Conservation (phyloP, 176 grass and related monocot species). For the Themeda triandra region DNA sequence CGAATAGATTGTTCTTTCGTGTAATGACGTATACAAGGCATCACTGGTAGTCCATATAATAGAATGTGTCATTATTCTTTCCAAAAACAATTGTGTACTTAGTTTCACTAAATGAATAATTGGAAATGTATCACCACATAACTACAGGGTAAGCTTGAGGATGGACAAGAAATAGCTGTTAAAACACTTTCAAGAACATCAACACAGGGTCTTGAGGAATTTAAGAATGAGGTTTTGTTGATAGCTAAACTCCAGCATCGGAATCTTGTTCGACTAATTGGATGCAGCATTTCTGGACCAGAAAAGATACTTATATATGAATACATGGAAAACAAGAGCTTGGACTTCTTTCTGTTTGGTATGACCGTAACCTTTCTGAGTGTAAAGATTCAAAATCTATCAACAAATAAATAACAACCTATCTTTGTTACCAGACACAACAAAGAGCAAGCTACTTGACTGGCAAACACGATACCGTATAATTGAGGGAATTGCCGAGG, state of each 20-base stretch:
- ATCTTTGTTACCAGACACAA: conserved; percentile 39
- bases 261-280: conserved; percentile 71
- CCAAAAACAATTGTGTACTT: neutral
- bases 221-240: no score
- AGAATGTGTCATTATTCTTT: neutral
- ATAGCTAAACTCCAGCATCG: conserved; percentile 70
- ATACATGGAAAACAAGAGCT: conserved; percentile 71
- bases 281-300: conserved; percentile 51
- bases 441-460: conserved; percentile 40
- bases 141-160: conserved; percentile 52
- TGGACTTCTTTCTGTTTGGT: conserved; percentile 73
- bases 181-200: conserved; percentile 69
- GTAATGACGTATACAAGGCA: neutral
- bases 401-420: conserved; percentile 3
- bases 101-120: neutral
- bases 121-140: neutral
- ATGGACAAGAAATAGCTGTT: conserved; percentile 77
- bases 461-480: conserved; percentile 70
- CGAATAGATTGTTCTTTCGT: neutral
- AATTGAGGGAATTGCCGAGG: conserved; percentile 66
- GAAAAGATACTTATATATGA: conserved; percentile 80
- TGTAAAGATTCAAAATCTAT: neutral
- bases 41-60: neutral
- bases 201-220: conserved; percentile 52
- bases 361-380: neutral